Conservation (phyloP, 1,139 yeast genomes). For the Casaregolazyma suthepensis region DNA sequence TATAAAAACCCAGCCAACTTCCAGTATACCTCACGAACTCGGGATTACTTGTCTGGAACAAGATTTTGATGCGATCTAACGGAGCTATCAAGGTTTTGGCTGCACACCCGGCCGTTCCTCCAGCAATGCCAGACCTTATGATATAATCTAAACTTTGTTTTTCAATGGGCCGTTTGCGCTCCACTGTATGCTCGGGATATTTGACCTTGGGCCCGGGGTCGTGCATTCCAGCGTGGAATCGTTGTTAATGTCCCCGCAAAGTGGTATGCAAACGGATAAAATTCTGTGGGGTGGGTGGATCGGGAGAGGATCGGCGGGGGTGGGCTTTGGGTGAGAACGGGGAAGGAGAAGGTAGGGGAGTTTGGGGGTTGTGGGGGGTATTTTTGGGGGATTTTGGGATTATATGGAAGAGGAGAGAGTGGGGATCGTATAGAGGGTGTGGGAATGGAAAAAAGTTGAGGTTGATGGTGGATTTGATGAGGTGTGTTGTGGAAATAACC, state of each 20-base stretch:
- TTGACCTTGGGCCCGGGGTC: not conserved
- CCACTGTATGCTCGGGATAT: not conserved
- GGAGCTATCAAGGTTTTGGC: constrained; percentile 97
- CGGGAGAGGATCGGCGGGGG: not conserved
- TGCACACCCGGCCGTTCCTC: constrained; percentile 93
- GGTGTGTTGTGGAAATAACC: not conserved
- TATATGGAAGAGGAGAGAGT: not conserved
- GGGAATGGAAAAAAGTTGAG: not conserved
- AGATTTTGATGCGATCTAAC: constrained; percentile 84
- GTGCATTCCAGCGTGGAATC: not conserved
- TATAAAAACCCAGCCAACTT: constrained; percentile 64
- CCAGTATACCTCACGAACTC: constrained; percentile 78
- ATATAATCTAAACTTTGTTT: constrained; percentile 76
- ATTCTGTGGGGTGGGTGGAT: not conserved
- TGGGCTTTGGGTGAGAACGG: not conserved
- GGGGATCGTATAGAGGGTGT: not conserved
- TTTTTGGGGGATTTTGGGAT: not conserved
- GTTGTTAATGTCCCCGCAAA: not conserved
- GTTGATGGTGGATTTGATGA: not conserved
- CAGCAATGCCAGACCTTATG: constrained; percentile 80
- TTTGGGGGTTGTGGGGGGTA: not conserved
- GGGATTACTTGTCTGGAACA: constrained; percentile 93
- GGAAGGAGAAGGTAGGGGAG: not conserved
- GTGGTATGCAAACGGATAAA: not conserved
- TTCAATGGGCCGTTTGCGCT: constrained; percentile 34